A percentile compares a stretch with the other conserved stretches of the same genome.
Conservation (phyloP, 2,329 filamentous ascomycete genomes). For the Ploettnerulaceae sp. region DNA sequence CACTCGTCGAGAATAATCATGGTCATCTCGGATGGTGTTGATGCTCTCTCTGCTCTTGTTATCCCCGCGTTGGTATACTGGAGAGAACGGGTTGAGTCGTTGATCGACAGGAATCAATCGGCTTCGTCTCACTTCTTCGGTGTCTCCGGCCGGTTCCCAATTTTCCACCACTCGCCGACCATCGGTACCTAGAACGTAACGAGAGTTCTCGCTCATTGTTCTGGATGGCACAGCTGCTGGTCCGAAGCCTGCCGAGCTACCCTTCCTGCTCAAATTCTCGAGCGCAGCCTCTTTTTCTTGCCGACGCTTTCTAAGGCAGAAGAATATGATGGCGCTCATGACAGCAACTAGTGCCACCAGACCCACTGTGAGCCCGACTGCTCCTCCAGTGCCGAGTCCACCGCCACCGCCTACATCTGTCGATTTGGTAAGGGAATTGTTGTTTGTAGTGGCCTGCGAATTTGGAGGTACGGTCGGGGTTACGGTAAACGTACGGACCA, state of each 20-base stretch:
- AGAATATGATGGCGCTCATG: conserved; percentile 36
- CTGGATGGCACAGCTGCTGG: conserved; percentile 27
- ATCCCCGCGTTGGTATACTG: conserved; percentile 48
- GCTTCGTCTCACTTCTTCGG: conserved; percentile 40
- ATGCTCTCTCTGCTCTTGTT: conserved; percentile 60
- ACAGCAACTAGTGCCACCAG: conserved; percentile 43
- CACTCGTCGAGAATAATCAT: conserved; percentile 55
- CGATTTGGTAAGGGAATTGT: not conserved
- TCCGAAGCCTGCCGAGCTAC: conserved; percentile 24
- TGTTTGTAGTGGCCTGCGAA: conserved; percentile 17
- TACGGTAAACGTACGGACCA: conserved; percentile 50
- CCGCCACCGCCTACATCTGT: conserved; percentile 23
- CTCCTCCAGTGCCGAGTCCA: conserved; percentile 42
- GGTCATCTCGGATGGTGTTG: conserved; percentile 58
- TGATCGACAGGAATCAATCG: conserved; percentile 58
- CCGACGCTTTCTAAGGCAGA: conserved; percentile 42
- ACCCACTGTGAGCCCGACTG: conserved; percentile 50
- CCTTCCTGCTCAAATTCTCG: conserved; percentile 21
- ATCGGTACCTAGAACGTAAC: conserved; percentile 34
- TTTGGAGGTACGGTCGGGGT: conserved; percentile 39
- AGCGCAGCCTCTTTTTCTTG: conserved; percentile 38
- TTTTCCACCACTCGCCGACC: conserved; percentile 32
- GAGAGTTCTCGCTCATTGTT: conserved; percentile 35
- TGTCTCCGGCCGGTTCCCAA: conserved; percentile 30
- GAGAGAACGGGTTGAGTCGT: conserved; percentile 56